These are phyloP conservation scores for Cantharellus anzutake DNA, from an alignment of 768 basidiomycete genomes.

Conservation along the genomic window DNA sequence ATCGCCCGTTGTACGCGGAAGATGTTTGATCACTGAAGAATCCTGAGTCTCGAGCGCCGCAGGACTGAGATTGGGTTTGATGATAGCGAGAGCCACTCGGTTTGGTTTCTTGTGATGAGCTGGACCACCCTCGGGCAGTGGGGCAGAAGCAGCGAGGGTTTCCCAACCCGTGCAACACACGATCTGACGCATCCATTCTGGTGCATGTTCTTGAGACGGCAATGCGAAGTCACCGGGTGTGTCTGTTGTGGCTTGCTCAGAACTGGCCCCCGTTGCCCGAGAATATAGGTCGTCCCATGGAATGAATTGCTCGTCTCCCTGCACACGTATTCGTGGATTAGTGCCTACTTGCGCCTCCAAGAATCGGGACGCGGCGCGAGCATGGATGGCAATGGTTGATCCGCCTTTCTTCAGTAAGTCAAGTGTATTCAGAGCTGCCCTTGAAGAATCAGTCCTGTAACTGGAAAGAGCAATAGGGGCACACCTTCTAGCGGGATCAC, in stretches of 20 bases:
- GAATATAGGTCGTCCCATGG: slow-evolving; percentile 61
- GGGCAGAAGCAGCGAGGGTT: slow-evolving; percentile 17
- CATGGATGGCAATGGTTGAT: slow-evolving; percentile 55
- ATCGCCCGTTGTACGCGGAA: slow-evolving; percentile 21
- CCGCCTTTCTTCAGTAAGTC: slow-evolving; percentile 88
- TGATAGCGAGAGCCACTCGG: slow-evolving; percentile 42
- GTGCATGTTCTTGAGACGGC: slow-evolving; percentile 21
- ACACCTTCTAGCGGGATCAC: slow-evolving; percentile 79
- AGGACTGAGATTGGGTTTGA: slow-evolving; percentile 37
- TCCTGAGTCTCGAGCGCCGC: slow-evolving; percentile 28
- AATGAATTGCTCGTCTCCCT: slow-evolving; percentile 65
- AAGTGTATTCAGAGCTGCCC: slow-evolving; percentile 71
- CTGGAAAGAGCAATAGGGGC: not conserved
- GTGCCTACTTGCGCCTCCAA: slow-evolving; percentile 75
- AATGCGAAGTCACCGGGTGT: slow-evolving; percentile 1
- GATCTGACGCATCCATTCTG: slow-evolving; percentile 72
- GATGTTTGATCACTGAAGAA: not conserved
- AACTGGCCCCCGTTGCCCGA: slow-evolving; percentile 13
- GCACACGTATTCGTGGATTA: slow-evolving; percentile 64
- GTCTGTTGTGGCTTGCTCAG: not conserved
- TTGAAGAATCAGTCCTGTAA: not conserved
- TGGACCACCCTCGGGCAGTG: not conserved
- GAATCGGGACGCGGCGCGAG: slow-evolving; percentile 72
- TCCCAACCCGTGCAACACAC: slow-evolving; percentile 74
- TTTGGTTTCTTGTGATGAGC: slow-evolving; percentile 11